These are phyloP conservation scores for Mycena alexandri DNA, from an alignment of 768 basidiomycete genomes.

Conservation along the genomic window DNA sequence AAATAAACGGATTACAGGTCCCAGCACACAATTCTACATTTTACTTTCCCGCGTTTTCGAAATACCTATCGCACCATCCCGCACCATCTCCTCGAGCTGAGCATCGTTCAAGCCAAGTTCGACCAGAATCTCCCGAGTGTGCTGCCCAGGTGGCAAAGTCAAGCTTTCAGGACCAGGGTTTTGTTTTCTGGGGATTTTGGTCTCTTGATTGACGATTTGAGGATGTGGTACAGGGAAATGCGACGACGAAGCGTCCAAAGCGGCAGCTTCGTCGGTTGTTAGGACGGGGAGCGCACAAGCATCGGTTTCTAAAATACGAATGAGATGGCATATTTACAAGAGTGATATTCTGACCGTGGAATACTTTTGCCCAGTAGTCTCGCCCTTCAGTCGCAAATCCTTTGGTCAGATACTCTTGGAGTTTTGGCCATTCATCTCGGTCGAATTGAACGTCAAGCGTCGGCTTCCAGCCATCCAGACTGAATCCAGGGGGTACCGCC, in stretches of 20 bases:
- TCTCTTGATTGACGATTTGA: conserved; percentile 49
- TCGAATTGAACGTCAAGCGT: conserved; percentile 58
- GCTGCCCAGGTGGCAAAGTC: conserved; percentile 60
- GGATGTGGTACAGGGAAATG: conserved; percentile 68
- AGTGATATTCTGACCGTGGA: conserved; percentile 64
- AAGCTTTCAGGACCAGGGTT: conserved; percentile 30
- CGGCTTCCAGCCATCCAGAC: conserved; percentile 69
- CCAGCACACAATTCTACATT: neutral
- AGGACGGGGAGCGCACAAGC: conserved; percentile 81
- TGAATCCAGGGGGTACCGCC: conserved; percentile 61
- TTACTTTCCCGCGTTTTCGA: conserved; percentile 27
- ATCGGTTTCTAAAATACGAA: conserved; percentile 65
- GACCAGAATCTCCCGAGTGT: conserved; percentile 65
- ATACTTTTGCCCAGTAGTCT: conserved; percentile 77
- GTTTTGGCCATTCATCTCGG: conserved; percentile 66
- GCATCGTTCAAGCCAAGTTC: conserved; percentile 64
- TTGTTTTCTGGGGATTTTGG: conserved; percentile 21
- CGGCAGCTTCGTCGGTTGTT: conserved; percentile 70
- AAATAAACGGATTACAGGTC: neutral
- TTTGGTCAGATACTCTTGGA: conserved; percentile 68
- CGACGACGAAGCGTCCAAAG: conserved; percentile 51
- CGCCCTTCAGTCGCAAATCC: conserved; percentile 73
- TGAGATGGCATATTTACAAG: neutral
- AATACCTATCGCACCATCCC: conserved; percentile 62
- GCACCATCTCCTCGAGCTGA: conserved; percentile 54